Evolutionary conservation across 768 basidiomycete species (phyloP).

Genomic region (Kwoniella dejecticola): DNA sequence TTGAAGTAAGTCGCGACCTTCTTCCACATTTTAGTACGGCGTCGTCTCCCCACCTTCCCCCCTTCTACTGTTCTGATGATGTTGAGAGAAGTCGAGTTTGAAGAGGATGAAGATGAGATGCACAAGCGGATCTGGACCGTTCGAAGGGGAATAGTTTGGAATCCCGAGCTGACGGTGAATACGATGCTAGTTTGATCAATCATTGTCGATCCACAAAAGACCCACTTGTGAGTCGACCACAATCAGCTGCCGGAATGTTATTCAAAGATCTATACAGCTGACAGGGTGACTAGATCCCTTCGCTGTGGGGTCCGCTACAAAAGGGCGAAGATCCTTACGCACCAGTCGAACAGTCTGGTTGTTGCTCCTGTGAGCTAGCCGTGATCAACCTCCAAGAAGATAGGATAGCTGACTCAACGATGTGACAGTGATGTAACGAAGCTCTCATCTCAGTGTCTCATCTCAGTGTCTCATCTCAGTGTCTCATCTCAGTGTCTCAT

Average conservation of each 20-base stretch:
- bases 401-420: neutral
- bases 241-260: no score
- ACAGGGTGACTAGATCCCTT: constrained; percentile 69
- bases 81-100: neutral
- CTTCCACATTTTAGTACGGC: neutral
- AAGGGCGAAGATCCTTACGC: constrained; percentile 93
- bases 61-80: neutral
- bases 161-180: neutral
- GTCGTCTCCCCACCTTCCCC: neutral
- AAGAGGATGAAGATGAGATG: no score
- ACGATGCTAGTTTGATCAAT: constrained; percentile 71
- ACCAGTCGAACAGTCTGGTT: constrained; percentile 63
- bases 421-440: constrained; percentile 4
- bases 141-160: constrained; percentile 5
- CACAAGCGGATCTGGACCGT: no score
- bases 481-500: no score
- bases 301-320: constrained; percentile 95
- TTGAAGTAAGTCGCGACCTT: constrained; percentile 65
- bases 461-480: no score
- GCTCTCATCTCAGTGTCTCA: no score
- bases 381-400: neutral
- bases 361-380: constrained; percentile 43
- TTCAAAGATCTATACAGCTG: constrained; percentile 8
- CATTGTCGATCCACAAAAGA: constrained; percentile 95
- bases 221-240: constrained; percentile 46